Percentiles rank a stretch among this genome's conserved stretches.
Evolutionary conservation across 306 rosid genomes (phyloP).

Genomic region (Begonia peltatifolia): DNA sequence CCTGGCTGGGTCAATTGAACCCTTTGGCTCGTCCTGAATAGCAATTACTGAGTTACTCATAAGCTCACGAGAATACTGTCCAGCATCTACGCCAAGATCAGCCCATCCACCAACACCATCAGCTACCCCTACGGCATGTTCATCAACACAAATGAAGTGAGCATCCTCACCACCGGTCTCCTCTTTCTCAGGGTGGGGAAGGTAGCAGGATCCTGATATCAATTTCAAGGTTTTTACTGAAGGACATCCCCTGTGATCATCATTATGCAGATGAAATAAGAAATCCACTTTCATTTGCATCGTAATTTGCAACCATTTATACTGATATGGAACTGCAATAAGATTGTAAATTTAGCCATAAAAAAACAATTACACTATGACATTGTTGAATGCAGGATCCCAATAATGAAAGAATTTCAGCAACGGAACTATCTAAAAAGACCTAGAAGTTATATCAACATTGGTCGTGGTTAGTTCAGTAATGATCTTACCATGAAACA

Average conservation of each 20-base stretch:
- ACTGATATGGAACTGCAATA: too few relatives aligned
- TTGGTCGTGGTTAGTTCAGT: too few relatives aligned
- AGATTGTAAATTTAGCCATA: too few relatives aligned
- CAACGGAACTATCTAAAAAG: too few relatives aligned
- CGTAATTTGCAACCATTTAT: too few relatives aligned
- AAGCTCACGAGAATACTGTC: conserved; percentile 82
- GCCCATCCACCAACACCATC: conserved; percentile 99
- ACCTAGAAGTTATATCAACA: too few relatives aligned
- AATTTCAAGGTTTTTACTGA: conserved; percentile 52
- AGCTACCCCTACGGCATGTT: conserved; percentile 92
- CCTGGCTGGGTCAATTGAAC: conserved; percentile 85
- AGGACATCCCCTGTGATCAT: conserved; percentile 40
- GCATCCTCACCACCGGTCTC: conserved; percentile 99
- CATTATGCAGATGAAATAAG: not conserved
- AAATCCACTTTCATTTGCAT: too few relatives aligned
- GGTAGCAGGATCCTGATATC: conserved; percentile 81
- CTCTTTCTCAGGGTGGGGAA: conserved; percentile 97
- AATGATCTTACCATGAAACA: too few relatives aligned
- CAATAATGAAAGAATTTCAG: too few relatives aligned
- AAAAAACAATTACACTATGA: too few relatives aligned
- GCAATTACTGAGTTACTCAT: conserved; percentile 82
- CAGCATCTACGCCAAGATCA: conserved; percentile 76
- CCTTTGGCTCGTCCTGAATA: conserved; percentile 89
- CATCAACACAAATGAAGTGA: conserved; percentile 86
- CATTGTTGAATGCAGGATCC: too few relatives aligned